These are phyloP conservation scores for Solanum acaule DNA, from an alignment of 257 asterid genomes.

Conservation along the genomic window DNA sequence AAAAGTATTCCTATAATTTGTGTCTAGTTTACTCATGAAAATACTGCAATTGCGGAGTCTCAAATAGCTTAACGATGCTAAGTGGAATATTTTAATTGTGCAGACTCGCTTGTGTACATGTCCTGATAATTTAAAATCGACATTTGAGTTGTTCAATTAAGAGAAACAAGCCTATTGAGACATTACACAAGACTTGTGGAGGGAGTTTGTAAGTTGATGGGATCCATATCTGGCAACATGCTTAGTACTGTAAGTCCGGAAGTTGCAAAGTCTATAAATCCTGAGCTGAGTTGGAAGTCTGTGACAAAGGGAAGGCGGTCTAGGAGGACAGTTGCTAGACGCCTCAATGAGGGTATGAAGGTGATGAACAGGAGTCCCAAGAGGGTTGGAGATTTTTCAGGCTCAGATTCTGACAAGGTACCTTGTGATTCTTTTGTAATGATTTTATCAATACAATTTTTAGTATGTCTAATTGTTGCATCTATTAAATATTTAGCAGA, in stretches of 20 bases:
- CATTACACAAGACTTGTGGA: background rate
- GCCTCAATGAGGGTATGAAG: slow-evolving; percentile 28
- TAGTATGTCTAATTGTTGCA: background rate
- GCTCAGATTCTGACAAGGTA: slow-evolving; percentile 77
- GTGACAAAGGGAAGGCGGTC: slow-evolving; percentile 70
- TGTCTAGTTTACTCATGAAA: background rate
- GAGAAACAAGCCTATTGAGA: background rate
- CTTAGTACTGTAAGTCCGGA: slow-evolving; percentile 39
- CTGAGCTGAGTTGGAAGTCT: slow-evolving; percentile 56
- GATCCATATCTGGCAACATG: slow-evolving; percentile 25
- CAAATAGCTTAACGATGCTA: background rate
- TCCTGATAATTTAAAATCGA: background rate
- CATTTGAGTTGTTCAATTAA: background rate
- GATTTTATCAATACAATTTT: background rate
- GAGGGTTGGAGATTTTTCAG: slow-evolving; percentile 62
- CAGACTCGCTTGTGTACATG: background rate
- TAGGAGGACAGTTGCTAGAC: slow-evolving; percentile 48
- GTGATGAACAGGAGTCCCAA: slow-evolving; percentile 43
- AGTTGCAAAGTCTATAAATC: slow-evolving; percentile 33
- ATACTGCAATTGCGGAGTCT: background rate
- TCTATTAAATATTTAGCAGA: slow-evolving; percentile 26
- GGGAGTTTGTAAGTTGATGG: background rate
- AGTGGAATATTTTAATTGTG: background rate
- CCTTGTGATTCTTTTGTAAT: background rate
- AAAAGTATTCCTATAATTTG: background rate